Conservation (phyloP, 2,329 filamentous ascomycete genomes). For the Colletotrichum noveboracense region DNA sequence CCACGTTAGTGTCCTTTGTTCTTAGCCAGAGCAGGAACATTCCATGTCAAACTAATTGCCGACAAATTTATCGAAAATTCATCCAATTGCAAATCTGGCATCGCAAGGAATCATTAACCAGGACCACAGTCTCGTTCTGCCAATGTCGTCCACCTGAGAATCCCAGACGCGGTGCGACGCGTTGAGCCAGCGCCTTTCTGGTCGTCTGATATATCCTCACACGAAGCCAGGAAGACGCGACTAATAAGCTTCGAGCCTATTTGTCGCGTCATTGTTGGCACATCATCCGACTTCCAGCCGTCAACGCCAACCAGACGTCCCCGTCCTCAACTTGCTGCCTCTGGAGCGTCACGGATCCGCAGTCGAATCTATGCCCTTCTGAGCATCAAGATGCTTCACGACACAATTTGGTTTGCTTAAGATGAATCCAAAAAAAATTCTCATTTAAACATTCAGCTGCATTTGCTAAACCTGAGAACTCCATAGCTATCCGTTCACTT, state of each 20-base stretch:
- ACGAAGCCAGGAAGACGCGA: not conserved
- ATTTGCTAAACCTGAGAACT: not conserved
- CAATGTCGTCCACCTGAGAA: not conserved
- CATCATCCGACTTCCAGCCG: not conserved
- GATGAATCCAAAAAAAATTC: not conserved
- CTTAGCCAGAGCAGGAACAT: not conserved
- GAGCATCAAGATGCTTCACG: not conserved
- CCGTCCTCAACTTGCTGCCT: not conserved
- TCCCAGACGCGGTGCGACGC: not conserved
- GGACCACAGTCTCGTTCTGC: not conserved
- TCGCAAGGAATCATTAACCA: not conserved
- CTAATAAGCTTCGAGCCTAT: not conserved
- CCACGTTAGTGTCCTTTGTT: not conserved
- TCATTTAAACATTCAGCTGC: not conserved
- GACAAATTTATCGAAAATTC: not conserved
- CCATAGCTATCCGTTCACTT: not conserved
- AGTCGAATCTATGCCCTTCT: not conserved
- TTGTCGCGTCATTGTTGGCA: not conserved
- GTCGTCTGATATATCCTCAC: not conserved
- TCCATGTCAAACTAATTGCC: not conserved
- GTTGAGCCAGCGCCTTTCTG: not conserved
- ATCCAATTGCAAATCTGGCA: not conserved
- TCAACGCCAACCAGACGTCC: not conserved
- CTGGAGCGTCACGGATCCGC: not conserved
- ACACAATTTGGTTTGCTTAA: not conserved